phyloP scores from a whole-genome alignment of 441 rosid species.

The Mallotus repandus region DNA sequence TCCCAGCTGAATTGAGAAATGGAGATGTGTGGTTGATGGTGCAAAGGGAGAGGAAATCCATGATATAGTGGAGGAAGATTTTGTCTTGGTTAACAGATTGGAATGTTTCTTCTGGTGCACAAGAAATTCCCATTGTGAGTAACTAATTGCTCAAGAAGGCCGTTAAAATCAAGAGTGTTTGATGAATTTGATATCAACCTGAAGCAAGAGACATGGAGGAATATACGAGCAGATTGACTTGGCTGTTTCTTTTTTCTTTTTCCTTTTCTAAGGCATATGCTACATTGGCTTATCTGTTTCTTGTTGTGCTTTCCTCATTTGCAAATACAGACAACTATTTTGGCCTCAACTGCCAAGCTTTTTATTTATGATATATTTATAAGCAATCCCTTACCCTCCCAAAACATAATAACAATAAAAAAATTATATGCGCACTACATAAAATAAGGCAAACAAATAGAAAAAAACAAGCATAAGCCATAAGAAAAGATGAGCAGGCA shows the following conservation, averaged over 20 bases:
- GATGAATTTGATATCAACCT: not conserved
- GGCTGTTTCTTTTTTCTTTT: not conserved
- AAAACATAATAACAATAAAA: too few relatives aligned
- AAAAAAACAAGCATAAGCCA: too few relatives aligned
- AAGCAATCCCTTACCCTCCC: too few relatives aligned
- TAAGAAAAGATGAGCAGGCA: too few relatives aligned
- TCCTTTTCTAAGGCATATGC: not conserved
- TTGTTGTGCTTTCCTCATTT: not conserved
- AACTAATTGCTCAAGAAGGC: slow-evolving; percentile 5
- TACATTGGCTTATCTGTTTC: too few relatives aligned
- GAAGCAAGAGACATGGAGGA: not conserved
- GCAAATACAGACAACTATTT: too few relatives aligned
- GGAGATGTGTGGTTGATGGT: not conserved
- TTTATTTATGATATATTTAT: too few relatives aligned
- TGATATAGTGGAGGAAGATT: not conserved
- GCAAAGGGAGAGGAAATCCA: not conserved
- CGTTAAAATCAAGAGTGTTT: slow-evolving; percentile 3
- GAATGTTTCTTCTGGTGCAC: slow-evolving; percentile 6
- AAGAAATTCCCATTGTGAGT: slow-evolving; percentile 32
- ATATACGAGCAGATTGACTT: too few relatives aligned
- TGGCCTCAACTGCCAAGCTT: not conserved
- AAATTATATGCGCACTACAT: too few relatives aligned
- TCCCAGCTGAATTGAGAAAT: slow-evolving; percentile 6
- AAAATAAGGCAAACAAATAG: too few relatives aligned
- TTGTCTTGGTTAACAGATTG: not conserved